Evolutionary conservation across 2,329 filamentous ascomycete species (phyloP).

Genomic region (Cryphonectria nitschkei): DNA sequence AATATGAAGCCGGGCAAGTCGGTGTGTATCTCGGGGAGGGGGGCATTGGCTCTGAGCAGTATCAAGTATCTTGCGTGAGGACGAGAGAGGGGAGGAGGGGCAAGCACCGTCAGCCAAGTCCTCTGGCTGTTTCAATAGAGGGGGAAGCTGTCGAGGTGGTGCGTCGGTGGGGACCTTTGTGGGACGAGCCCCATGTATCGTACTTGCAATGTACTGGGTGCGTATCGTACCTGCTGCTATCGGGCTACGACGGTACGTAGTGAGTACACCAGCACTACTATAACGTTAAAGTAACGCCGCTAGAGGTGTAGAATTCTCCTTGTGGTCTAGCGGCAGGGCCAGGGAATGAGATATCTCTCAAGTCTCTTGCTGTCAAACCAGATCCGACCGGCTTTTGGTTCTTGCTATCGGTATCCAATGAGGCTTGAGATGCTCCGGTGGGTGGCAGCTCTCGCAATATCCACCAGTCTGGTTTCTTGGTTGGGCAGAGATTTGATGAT

Average conservation of each 20-base stretch:
- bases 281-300: neutral
- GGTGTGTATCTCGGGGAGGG: slow-evolving; percentile 8
- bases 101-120: slow-evolving; percentile 19
- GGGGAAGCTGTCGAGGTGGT: slow-evolving; percentile 19
- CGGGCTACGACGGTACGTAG: neutral
- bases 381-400: neutral
- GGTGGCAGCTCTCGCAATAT: neutral
- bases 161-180: slow-evolving; percentile 17
- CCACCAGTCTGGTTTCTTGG: neutral
- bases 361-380: slow-evolving; percentile 1
- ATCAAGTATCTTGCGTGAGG: slow-evolving; percentile 19
- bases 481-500: neutral
- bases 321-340: slow-evolving; percentile 10
- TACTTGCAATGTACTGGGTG: neutral
- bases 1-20: slow-evolving; percentile 22
- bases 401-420: neutral
- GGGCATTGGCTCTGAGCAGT: slow-evolving; percentile 14
- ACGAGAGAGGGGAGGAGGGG: slow-evolving; percentile 16
- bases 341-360: neutral
- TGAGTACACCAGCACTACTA: neutral
- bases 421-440: neutral
- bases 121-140: slow-evolving; percentile 27
- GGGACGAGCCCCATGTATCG: slow-evolving; percentile 16
- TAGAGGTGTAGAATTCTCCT: slow-evolving; percentile 15
- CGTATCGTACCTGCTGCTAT: neutral